Percentiles rank a stretch among this genome's conserved stretches.
Evolutionary conservation across 2,329 filamentous ascomycete genomes (phyloP).

Genomic region (Fonsecaea pedrosoi): DNA sequence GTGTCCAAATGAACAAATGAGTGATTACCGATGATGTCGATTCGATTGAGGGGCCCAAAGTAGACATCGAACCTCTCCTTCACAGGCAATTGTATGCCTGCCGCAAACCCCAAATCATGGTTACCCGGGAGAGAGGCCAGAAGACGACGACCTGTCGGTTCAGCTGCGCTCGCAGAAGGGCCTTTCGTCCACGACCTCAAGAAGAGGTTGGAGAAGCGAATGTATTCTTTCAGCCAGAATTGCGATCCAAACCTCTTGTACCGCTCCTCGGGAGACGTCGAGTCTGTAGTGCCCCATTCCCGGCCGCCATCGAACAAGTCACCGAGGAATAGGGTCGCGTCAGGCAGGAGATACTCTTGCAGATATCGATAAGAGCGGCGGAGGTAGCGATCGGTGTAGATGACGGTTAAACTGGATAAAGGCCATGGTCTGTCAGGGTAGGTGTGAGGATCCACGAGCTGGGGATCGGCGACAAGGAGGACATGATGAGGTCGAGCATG

Average conservation of each 20-base stretch:
- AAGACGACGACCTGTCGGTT: constrained; percentile 74
- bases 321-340: constrained; percentile 88
- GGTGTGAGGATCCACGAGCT: constrained; percentile 92
- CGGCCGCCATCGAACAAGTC: constrained; percentile 95
- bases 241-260: constrained; percentile 77
- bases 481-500: constrained; percentile 82
- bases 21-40: constrained; percentile 93
- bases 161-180: constrained; percentile 55
- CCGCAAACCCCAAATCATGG: constrained; percentile 91
- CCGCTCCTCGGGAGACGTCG: constrained; percentile 68
- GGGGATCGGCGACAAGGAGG: constrained; percentile 85
- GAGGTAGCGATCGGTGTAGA: constrained; percentile 89
- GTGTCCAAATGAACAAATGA: constrained; percentile 91
- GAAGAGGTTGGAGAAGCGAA: constrained; percentile 85
- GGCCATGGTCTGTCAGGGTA: constrained; percentile 84
- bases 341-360: constrained; percentile 77
- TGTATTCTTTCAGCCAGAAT: constrained; percentile 88
- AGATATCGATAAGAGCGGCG: constrained; percentile 80
- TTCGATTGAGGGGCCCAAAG: constrained; percentile 88
- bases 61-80: constrained; percentile 83
- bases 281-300: constrained; percentile 82
- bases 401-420: constrained; percentile 68
- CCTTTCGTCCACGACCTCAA: constrained; percentile 68
- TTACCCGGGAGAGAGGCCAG: constrained; percentile 90
- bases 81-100: constrained; percentile 79